Evolutionary conservation across 2,329 filamentous ascomycete species (phyloP).

Genomic region (Coniochaeta pulveracea): DNA sequence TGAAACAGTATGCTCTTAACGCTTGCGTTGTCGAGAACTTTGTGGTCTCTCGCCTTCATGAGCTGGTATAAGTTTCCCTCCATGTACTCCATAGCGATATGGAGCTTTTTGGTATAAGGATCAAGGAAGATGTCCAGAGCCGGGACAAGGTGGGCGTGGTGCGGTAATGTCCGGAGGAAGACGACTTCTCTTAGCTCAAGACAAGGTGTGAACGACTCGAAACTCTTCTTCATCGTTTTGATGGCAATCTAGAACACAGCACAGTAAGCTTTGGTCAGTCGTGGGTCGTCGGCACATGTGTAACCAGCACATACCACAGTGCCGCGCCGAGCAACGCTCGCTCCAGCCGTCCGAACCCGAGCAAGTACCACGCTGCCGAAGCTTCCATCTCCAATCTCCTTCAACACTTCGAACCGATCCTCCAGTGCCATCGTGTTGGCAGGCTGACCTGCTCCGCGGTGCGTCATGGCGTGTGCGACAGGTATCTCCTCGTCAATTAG

Average conservation of each 20-base stretch:
- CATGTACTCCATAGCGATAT: conserved; percentile 99
- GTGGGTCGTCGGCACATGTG: neutral
- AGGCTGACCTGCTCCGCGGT: conserved; percentile 49
- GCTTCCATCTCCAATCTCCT: conserved; percentile 97
- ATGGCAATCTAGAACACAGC: conserved; percentile 68
- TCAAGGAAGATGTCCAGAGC: conserved; percentile 97
- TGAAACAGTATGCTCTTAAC: conserved; percentile 98
- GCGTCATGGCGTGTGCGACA: conserved; percentile 52
- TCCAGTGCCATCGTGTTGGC: conserved; percentile 55
- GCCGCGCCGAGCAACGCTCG: conserved; percentile 77
- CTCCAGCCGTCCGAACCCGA: conserved; percentile 80
- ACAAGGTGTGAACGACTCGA: conserved; percentile 83
- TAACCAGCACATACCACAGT: conserved; percentile 62
- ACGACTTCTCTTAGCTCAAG: conserved; percentile 93
- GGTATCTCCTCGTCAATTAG: conserved; percentile 47
- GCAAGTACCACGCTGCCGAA: conserved; percentile 93
- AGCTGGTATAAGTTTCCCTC: conserved; percentile 97
- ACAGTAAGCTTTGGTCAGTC: neutral
- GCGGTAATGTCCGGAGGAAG: conserved; percentile 80
- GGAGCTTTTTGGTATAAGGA: conserved; percentile 87
- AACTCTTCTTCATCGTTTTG: conserved; percentile 99
- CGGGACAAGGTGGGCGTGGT: conserved; percentile 87
- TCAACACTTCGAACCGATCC: conserved; percentile 92
- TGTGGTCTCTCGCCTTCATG: conserved; percentile 97
- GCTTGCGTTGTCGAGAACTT: conserved; percentile 75